Base-by-base conservation (phyloP, 2,329 filamentous ascomycete genomes). In the Magnaporthiopsis rhizophila region DNA sequence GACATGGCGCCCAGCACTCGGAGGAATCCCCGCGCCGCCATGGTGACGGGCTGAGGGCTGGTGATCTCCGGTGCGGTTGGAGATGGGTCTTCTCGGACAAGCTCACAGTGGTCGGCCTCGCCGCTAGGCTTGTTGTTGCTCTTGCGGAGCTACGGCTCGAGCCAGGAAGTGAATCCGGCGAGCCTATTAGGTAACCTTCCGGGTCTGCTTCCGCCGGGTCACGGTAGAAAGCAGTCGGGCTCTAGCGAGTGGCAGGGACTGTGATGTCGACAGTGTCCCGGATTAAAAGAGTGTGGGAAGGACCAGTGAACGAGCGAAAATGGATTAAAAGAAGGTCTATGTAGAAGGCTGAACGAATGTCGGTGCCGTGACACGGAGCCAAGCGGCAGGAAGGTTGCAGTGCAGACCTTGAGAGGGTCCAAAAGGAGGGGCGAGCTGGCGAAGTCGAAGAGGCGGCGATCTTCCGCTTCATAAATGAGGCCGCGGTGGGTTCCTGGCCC, bases 1-100 rank as follows among this genome's bases (percentile, higher is more conserved):
- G 75, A 70, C 63, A 75, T 60, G 64, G 66, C 63, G 34, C 67
- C 38, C 57, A 63, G 26, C 57, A 50, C 62, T 56, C 57, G 56
- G 57, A 53, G 32, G n/a, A 63, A 45, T 3, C 36, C 26, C 57
- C 56, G 24, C n/a, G 62, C 34, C n/a, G 56, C 57, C 62, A 63
- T 63, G 12, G 15, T 38, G 28, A 15, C 36, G 38, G 24, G 24
- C 38, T 45, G 38, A 15, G 38, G 24, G 24, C 38, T 18, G 38
- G 38, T 45, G 38, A 28, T 58, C n/a, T 26, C 56, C 56, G 56
- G 9, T 28, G n/a, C 56, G 56, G 21, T 15, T 28, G 56, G n/a
- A 24, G 56, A 28, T 26, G n/a, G 15, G n/a, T 28, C 56, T 58
- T 5, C n/a, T 58, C 26, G 9, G 56, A 24, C 56, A 28, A 58